Conservation (phyloP, 2,329 filamentous ascomycete genomes). For the Exophiala calicioides region DNA sequence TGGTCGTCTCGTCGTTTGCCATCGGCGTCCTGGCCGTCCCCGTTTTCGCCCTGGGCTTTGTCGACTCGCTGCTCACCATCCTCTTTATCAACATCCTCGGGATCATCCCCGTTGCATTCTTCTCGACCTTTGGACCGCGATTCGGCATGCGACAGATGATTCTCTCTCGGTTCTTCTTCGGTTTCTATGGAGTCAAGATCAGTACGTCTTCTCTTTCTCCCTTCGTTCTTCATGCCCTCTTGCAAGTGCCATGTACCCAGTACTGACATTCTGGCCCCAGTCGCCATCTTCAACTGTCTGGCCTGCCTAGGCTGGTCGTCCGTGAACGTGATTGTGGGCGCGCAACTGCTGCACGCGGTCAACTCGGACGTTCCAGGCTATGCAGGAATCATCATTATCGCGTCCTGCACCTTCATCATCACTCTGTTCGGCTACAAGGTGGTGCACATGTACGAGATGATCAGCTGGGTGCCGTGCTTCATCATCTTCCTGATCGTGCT, state of each 20-base stretch:
- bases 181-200: constrained; percentile 68
- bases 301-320: constrained; percentile 67
- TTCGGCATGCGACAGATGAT: constrained; percentile 81
- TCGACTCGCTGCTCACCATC: constrained; percentile 70
- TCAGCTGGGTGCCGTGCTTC: constrained; percentile 70
- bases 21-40: constrained; percentile 70
- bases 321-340: constrained; percentile 78
- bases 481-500: constrained; percentile 73
- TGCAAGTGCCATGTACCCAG: constrained; percentile 12
- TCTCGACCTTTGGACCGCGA: constrained; percentile 72
- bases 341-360: constrained; percentile 73
- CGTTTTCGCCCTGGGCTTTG: constrained; percentile 69
- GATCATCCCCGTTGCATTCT: constrained; percentile 72
- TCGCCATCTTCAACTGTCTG: constrained; percentile 43
- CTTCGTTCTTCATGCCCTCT: constrained; percentile 38
- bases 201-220: constrained; percentile 71
- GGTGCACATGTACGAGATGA: constrained; percentile 76
- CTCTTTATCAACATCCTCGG: constrained; percentile 76
- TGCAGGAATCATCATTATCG: constrained; percentile 74
- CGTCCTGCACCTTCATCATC: constrained; percentile 65
- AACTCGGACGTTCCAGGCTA: constrained; percentile 66
- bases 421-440: constrained; percentile 75
- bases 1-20: constrained; percentile 75
- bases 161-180: constrained; percentile 75
- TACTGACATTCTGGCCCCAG: no score